Conservation (phyloP, 306 rosid genomes). For the Rosa multiflora region DNA sequence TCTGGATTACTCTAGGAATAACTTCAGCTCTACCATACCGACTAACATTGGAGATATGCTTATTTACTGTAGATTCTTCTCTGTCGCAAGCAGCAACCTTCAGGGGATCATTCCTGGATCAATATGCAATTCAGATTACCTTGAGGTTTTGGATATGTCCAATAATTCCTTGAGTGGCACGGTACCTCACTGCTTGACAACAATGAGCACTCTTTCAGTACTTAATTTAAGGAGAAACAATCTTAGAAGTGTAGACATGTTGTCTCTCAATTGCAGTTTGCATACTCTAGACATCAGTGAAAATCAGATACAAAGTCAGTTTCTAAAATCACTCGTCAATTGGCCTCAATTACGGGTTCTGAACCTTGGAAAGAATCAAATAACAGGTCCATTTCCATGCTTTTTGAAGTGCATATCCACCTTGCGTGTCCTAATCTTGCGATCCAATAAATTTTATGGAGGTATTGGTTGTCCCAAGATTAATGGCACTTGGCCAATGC, state of each 20-base stretch:
- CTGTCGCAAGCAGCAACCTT: not conserved
- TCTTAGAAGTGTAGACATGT: not conserved
- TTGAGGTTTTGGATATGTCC: slow-evolving; percentile 25
- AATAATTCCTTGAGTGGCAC: slow-evolving; percentile 23
- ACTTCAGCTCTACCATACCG: no score
- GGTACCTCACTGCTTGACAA: slow-evolving; percentile 20
- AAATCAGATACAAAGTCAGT: slow-evolving; percentile 25
- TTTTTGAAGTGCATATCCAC: no score
- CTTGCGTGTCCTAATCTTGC: slow-evolving; percentile 26
- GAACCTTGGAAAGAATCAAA: no score
- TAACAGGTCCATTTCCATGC: no score
- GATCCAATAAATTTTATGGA: slow-evolving; percentile 38
- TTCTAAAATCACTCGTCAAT: no score
- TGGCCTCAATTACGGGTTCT: no score
- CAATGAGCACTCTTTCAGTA: slow-evolving; percentile 10
- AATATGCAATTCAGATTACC: slow-evolving; percentile 24
- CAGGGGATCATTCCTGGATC: slow-evolving; percentile 24
- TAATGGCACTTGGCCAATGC: no score
- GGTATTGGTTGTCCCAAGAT: slow-evolving; percentile 29
- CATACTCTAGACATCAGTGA: slow-evolving; percentile 30
- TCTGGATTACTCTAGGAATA: no score
- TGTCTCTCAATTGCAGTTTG: slow-evolving; percentile 13
- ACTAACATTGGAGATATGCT: no score
- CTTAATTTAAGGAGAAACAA: not conserved
- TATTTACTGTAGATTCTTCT: no score